These are phyloP conservation scores for Aurinia saxatilis DNA, from an alignment of 345 rosid species.

Conservation along the genomic window DNA sequence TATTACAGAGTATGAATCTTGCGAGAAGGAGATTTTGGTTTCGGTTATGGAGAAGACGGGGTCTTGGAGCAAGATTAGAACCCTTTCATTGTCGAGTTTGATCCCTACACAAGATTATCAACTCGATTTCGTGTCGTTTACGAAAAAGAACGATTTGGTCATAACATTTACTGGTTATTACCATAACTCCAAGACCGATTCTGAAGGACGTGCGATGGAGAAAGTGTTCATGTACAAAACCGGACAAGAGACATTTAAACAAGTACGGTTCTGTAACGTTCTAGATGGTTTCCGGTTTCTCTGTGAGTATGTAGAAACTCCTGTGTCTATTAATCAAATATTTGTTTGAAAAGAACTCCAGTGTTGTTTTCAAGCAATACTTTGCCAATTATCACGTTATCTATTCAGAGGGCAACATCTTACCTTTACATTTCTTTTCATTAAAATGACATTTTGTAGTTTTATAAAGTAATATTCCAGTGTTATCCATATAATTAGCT, in stretches of 20 bases:
- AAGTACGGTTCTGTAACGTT: background rate
- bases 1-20: background rate
- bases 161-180: background rate
- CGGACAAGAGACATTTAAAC: background rate
- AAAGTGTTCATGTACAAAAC: slow-evolving; percentile 9
- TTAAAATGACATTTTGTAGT: no score
- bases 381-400: no score
- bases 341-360: background rate
- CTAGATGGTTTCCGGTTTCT: background rate
- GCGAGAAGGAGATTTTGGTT: background rate
- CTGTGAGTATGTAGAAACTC: slow-evolving; percentile 11
- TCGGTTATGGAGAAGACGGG: slow-evolving; percentile 22
- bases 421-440: no score
- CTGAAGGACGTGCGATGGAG: background rate
- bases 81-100: slow-evolving; percentile 8
- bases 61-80: slow-evolving; percentile 16
- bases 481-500: no score
- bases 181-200: background rate
- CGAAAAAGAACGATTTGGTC: slow-evolving; percentile 15
- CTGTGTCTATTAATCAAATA: background rate
- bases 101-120: background rate
- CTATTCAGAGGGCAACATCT: no score
- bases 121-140: slow-evolving; percentile 3
- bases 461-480: no score
- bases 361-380: no score